These are phyloP conservation scores for Ophiocordyceps camponoti-saundersi DNA, from an alignment of 2,329 filamentous ascomycete genomes.

Conservation along the genomic window DNA sequence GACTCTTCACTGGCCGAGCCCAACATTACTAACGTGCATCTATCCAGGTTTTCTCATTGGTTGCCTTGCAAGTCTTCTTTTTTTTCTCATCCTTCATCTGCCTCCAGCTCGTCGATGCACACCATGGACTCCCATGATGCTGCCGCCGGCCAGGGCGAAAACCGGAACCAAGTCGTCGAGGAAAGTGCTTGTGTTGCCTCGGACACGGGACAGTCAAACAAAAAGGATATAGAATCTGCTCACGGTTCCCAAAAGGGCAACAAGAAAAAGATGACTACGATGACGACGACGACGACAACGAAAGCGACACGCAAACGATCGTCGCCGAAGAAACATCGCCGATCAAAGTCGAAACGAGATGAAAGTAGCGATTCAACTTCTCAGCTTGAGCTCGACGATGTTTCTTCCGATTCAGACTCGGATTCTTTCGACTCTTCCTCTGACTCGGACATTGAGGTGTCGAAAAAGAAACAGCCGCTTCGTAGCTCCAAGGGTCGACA, in stretches of 20 bases:
- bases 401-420: slow-evolving; percentile 4
- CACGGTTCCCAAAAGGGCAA: slow-evolving; percentile 2
- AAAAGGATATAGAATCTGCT: background rate
- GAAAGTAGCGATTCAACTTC: slow-evolving; percentile 2
- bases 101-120: background rate
- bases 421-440: background rate
- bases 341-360: slow-evolving; percentile 4
- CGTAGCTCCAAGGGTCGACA: background rate
- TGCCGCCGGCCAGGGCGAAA: slow-evolving; percentile 5
- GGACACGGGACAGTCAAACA: background rate
- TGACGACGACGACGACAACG: background rate
- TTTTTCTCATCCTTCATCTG: background rate
- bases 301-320: background rate
- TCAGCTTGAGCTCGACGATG: background rate
- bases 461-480: background rate
- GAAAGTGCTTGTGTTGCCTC: background rate
- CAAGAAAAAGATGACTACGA: slow-evolving; percentile 2
- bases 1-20: no score
- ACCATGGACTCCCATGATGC: slow-evolving; percentile 7
- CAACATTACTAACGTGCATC: background rate
- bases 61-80: background rate
- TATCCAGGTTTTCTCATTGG: background rate
- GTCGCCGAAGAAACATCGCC: slow-evolving; percentile 5
- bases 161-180: slow-evolving; percentile 3
- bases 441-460: slow-evolving; percentile 2